phyloP scores from a whole-genome alignment of 202 grass and related monocot species.

The Thinopyrum obtusiflorum region DNA sequence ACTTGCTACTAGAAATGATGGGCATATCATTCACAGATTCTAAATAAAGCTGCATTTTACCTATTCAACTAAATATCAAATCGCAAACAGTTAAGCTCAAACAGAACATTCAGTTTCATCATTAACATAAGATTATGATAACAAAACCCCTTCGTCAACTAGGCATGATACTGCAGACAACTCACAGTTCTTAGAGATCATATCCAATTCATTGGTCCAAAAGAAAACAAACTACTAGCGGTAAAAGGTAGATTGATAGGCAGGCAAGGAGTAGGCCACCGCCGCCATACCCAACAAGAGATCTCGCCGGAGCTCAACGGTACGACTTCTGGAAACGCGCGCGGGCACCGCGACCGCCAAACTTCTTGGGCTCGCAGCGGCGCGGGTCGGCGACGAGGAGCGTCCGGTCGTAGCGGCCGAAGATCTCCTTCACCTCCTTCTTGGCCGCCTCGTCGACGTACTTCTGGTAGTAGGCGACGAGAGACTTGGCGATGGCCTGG shows the following conservation, averaged over 20 bases:
- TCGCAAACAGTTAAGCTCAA: not conserved
- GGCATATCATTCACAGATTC: not conserved
- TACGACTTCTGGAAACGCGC: slow-evolving; percentile 69
- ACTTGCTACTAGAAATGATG: too few species aligned
- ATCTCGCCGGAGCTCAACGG: slow-evolving; percentile 34
- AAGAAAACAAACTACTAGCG: not conserved
- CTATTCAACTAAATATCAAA: not conserved
- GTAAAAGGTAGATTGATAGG: not conserved
- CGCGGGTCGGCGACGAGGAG: slow-evolving; percentile 66
- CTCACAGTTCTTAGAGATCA: not conserved
- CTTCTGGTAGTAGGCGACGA: slow-evolving; percentile 67
- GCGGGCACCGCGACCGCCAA: slow-evolving; percentile 63
- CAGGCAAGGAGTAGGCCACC: not conserved
- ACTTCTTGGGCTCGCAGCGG: slow-evolving; percentile 71
- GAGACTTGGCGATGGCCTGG: slow-evolving; percentile 63
- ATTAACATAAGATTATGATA: not conserved
- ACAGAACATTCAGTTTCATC: not conserved
- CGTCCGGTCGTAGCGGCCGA: slow-evolving; percentile 58
- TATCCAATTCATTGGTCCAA: not conserved
- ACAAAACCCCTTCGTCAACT: not conserved
- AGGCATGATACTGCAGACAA: not conserved
- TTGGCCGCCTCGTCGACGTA: slow-evolving; percentile 63
- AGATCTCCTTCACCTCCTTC: slow-evolving; percentile 69
- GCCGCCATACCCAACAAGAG: not conserved
- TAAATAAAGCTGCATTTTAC: not conserved